Base-by-base conservation (phyloP, 345 rosid genomes). In the Salix arbutifolia region DNA sequence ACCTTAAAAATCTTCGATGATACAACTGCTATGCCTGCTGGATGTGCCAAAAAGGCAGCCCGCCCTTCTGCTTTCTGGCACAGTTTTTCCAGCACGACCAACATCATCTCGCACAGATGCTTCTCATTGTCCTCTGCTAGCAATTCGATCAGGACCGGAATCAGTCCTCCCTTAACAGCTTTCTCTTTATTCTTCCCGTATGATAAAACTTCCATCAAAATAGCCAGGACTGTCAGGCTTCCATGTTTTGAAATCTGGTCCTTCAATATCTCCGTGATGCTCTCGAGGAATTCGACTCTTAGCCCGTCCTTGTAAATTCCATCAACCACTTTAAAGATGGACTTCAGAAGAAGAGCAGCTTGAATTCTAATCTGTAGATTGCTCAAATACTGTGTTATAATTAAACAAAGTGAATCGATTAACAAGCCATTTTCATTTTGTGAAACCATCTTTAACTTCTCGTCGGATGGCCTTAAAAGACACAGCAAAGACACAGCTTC, bases 1-100 rank as follows among this genome's bases (percentile, higher is more conserved):
- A 92, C 86, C 86, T 94, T 85, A 25, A 92, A 82, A 71, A 94
- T 91, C 87, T 87, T 94, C 84, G 91, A 91, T 8, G 90, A 87
- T 19, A 94, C 94, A 0, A 90, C 87, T 0, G 96, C 97, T 16
- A 94, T 46, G 61, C 92, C 94, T 5, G 91, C 91, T 5, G 87
- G 87, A 33, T 94, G 97, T 30, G 67, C 76, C 67, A 92, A 72
- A 62, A 92, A 81, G 82, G 88, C 89, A 8, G 94, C 90, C 65
- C 98, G 77, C 77, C 98, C 98, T 67, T 92, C 95, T 1, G 97
- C 97, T 52, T 89, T 87, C 75, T 78, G 84, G 75, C 95, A 94
- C 58, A 91, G 64, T 38, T 79, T 60, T 80, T 90, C 97, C 66
- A 92, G 79, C 52, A 84, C 87, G 38, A 76, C 81, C 50, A 80